A percentile compares a stretch with the other conserved stretches of the same genome.
These are phyloP conservation scores for Elsinoe fawcettii DNA, from an alignment of 2,329 filamentous ascomycete species.

Conservation along the genomic window DNA sequence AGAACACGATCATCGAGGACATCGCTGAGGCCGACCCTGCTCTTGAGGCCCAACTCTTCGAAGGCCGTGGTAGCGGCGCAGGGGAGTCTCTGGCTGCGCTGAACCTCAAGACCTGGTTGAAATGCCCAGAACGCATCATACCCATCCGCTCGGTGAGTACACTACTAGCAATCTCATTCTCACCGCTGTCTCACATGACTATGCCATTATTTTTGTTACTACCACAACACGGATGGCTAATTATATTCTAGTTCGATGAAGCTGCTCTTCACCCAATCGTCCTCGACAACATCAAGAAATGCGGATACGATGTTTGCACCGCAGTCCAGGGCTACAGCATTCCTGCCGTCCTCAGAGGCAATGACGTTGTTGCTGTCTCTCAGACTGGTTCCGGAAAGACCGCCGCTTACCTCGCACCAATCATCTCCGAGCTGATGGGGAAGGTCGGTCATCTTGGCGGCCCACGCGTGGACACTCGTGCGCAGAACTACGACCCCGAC, in stretches of 20 bases:
- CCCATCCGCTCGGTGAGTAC: conserved; percentile 45
- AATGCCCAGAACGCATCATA: conserved; percentile 36
- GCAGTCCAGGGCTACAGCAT: conserved; percentile 83
- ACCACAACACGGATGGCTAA: no score
- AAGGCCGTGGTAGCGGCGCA: conserved; percentile 47
- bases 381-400: conserved; percentile 98
- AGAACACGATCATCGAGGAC: conserved; percentile 17
- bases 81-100: conserved; percentile 56
- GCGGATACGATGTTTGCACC: conserved; percentile 65
- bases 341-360: conserved; percentile 65
- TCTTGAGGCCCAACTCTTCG: conserved; percentile 71
- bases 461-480: conserved; percentile 54
- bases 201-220: no score
- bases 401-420: conserved; percentile 81
- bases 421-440: conserved; percentile 86
- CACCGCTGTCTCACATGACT: no score
- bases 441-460: conserved; percentile 85
- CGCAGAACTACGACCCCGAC: conserved; percentile 43
- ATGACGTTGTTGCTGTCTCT: conserved; percentile 81
- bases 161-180: no score
- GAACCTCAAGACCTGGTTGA: conserved; percentile 43
- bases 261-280: conserved; percentile 82
- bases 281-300: conserved; percentile 65
- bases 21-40: conserved; percentile 43
- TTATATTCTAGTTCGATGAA: conserved; percentile 54